Base-by-base conservation (phyloP, 2,329 filamentous ascomycete genomes). In the Setomelanomma holmii region DNA sequence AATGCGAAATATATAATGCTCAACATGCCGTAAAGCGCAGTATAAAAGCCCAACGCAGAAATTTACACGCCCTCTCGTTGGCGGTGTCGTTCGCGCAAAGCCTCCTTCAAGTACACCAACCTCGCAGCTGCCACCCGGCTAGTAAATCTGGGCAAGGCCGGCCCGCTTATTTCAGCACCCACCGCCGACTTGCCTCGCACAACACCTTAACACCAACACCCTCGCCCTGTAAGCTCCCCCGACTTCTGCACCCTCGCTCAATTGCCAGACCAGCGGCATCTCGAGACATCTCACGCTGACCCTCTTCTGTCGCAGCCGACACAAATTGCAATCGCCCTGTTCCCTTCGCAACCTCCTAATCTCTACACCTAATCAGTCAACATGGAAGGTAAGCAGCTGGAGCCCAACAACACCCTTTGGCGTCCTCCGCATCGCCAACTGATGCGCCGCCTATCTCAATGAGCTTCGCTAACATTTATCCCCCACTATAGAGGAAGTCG, bases 401-500 rank as follows among this genome's bases (percentile, higher is more conserved):
- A 38, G 59, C 61, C 63, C 63, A 50, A 53, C 53, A 35, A n/a
- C 52, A 53, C 53, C 47, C 52, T 43, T 45, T 46, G 45, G 53
- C 51, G 41, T 55, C 48, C 48, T 45, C 52, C 48, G 45, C 53
- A 66, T 59, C 61, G 20, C 35, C 59, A 44, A 53, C 36, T 49
- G 48, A 49, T 55, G 51, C 55, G 63, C 59, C 40, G 35, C 61
- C 51, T 55, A 57, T 65, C 63, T 72, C 65, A 64, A 67, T 67
- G 64, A 71, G 43, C 62, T 65, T 55, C 63, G 71, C 74, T 76
- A 66, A 76, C 68, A 38, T 59, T 46, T 60, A 44, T 56, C 59
- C 52, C 48, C 60, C 16, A 63, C 55, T 82, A 81, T 79, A 98
- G 95, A 99, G 88, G 95, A 99, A 91, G 95, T 99, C 83, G 95